Conservation (phyloP, 1,284 basidiomycete species). For the Pseudozyma sp. region DNA sequence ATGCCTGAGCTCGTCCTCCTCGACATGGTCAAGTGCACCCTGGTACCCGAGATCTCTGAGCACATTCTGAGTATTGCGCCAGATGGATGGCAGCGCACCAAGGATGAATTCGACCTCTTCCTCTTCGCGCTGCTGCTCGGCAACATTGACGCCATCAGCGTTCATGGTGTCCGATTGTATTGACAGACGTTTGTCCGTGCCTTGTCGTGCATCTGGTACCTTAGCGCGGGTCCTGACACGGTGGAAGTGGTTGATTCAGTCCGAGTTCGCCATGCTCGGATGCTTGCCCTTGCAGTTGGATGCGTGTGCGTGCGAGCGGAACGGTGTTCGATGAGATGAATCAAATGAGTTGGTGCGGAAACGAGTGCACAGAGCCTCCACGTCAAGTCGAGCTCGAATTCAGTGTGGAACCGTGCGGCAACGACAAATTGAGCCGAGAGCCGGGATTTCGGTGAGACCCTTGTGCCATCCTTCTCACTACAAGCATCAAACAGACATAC, state of each 20-base stretch:
- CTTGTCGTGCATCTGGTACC: not conserved
- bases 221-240: not conserved
- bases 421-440: slow-evolving; percentile 5
- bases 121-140: slow-evolving; percentile 27
- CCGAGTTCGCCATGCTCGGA: not conserved
- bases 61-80: slow-evolving; percentile 45
- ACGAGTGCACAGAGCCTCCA: slow-evolving; percentile 4
- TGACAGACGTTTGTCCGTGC: not conserved
- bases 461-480: slow-evolving; percentile 1
- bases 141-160: slow-evolving; percentile 8
- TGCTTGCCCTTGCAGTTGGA: not conserved
- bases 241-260: not conserved
- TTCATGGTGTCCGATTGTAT: slow-evolving; percentile 15
- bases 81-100: slow-evolving; percentile 34
- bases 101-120: slow-evolving; percentile 47
- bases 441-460: slow-evolving; percentile 12
- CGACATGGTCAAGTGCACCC: slow-evolving; percentile 1
- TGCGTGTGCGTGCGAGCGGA: too few species aligned
- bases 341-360: not conserved
- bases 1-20: not conserved
- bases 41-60: slow-evolving; percentile 38
- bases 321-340: too few species aligned
- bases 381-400: slow-evolving; percentile 6
- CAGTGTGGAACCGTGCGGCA: slow-evolving; percentile 23
- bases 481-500: too few species aligned